Percentiles rank a stretch among this genome's conserved stretches.
Evolutionary conservation across 2,329 filamentous ascomycete species (phyloP).

Genomic region (Neofusicoccum sp.): DNA sequence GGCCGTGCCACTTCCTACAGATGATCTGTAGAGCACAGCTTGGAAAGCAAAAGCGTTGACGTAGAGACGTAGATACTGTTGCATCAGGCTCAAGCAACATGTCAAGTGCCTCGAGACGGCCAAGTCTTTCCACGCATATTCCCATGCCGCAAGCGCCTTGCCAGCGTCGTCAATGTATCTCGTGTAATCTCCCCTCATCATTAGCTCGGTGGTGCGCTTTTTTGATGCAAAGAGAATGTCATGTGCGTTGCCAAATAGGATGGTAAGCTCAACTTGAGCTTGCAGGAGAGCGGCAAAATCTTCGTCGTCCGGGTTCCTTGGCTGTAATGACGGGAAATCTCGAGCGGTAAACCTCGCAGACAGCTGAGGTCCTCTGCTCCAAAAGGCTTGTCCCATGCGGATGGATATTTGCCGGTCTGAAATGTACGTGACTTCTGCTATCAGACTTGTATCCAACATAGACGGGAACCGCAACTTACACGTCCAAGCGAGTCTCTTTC

Average conservation of each 20-base stretch:
- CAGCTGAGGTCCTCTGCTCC: conserved; percentile 16
- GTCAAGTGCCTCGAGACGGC: conserved; percentile 11
- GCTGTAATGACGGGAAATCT: conserved; percentile 19
- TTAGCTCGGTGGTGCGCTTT: conserved; percentile 16
- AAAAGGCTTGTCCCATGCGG: conserved; percentile 20
- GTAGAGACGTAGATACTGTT: conserved; percentile 18
- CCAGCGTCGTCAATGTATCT: conserved; percentile 19
- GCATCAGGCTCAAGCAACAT: conserved; percentile 8
- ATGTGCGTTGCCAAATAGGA: conserved; percentile 19
- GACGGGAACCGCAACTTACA: neutral
- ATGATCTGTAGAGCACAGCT: conserved; percentile 11
- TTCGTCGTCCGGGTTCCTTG: conserved; percentile 17
- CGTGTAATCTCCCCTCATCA: conserved; percentile 18
- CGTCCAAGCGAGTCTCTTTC: conserved; percentile 19
- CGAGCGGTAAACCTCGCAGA: conserved; percentile 17
- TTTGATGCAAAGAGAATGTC: conserved; percentile 19
- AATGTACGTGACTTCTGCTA: neutral
- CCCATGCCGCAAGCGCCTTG: conserved; percentile 14
- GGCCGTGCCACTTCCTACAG: neutral
- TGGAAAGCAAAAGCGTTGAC: conserved; percentile 20
- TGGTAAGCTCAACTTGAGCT: conserved; percentile 18
- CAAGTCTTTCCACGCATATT: conserved; percentile 10
- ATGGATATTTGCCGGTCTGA: conserved; percentile 19
- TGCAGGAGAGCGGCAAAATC: conserved; percentile 18
- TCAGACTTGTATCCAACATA: neutral